phyloP scores from a whole-genome alignment of 306 rosid genomes.

The Sindora glabra region DNA sequence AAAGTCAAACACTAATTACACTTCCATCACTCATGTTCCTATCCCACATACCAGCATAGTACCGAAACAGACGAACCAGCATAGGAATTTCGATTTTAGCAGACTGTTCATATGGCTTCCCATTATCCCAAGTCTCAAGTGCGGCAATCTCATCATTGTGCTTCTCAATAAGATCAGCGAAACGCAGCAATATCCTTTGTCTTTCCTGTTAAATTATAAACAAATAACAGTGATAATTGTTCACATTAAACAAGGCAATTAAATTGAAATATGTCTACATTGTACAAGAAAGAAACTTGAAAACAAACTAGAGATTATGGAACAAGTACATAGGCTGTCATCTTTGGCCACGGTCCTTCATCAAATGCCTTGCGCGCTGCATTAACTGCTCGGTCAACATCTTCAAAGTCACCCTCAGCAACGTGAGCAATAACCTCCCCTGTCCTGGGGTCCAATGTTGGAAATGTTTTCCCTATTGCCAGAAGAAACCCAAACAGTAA shows the following conservation, averaged over 20 bases:
- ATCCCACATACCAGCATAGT: slow-evolving; percentile 73
- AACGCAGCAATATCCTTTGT: slow-evolving; percentile 51
- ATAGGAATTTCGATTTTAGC: slow-evolving; percentile 67
- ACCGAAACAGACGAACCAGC: slow-evolving; percentile 60
- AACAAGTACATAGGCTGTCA: slow-evolving; percentile 72
- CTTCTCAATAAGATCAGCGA: slow-evolving; percentile 75
- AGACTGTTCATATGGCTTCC: slow-evolving; percentile 81
- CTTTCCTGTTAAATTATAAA: slow-evolving; percentile 51
- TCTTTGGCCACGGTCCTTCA: slow-evolving; percentile 84
- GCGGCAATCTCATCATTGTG: slow-evolving; percentile 69
- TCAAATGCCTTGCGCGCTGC: slow-evolving; percentile 85
- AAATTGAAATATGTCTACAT: not conserved
- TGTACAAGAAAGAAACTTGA: not conserved
- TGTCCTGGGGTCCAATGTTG: slow-evolving; percentile 82
- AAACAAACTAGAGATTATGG: not conserved
- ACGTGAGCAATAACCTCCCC: slow-evolving; percentile 56
- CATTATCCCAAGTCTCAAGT: slow-evolving; percentile 95
- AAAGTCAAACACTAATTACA: not conserved
- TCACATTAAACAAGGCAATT: not conserved
- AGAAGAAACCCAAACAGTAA: too few relatives aligned
- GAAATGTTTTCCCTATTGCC: slow-evolving; percentile 62
- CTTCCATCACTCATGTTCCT: too few relatives aligned
- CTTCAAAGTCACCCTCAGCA: slow-evolving; percentile 67
- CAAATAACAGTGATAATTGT: too few relatives aligned
- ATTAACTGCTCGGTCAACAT: slow-evolving; percentile 77